phyloP scores from a whole-genome alignment of 2,329 filamentous ascomycete species.

The Aaosphaeria arxii region DNA sequence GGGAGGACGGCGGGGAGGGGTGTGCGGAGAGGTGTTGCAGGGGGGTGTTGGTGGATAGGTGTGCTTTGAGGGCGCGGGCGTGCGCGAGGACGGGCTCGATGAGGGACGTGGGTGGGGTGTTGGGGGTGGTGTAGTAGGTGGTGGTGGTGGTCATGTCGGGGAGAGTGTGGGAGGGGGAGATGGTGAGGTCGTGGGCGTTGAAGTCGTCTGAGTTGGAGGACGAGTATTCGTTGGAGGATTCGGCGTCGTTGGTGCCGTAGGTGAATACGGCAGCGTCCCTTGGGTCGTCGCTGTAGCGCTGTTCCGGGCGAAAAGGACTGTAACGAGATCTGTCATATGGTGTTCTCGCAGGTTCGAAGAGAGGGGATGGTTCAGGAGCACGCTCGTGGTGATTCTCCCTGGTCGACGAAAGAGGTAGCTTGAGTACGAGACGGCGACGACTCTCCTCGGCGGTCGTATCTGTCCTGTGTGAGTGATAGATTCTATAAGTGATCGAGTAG shows the following conservation, averaged over 20 bases:
- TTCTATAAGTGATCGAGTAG: too few species aligned
- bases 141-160: neutral
- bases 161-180: neutral
- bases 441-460: too few species aligned
- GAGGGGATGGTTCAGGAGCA: too few species aligned
- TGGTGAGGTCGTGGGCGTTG: neutral
- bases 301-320: too few species aligned
- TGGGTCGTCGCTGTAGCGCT: too few species aligned
- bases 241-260: neutral
- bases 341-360: too few species aligned
- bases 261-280: too few species aligned
- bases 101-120: neutral
- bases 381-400: too few species aligned
- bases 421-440: too few species aligned
- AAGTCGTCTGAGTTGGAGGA: neutral
- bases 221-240: neutral
- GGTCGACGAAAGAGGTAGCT: too few species aligned
- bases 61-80: neutral
- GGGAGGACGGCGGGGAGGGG: neutral
- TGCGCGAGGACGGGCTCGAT: neutral
- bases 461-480: too few species aligned
- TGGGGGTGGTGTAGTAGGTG: neutral
- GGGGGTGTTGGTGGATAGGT: neutral
- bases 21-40: conserved; percentile 4
- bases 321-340: too few species aligned